phyloP scores from a whole-genome alignment of 148 eudicot species.

The Fagopyrum homotropicum region DNA sequence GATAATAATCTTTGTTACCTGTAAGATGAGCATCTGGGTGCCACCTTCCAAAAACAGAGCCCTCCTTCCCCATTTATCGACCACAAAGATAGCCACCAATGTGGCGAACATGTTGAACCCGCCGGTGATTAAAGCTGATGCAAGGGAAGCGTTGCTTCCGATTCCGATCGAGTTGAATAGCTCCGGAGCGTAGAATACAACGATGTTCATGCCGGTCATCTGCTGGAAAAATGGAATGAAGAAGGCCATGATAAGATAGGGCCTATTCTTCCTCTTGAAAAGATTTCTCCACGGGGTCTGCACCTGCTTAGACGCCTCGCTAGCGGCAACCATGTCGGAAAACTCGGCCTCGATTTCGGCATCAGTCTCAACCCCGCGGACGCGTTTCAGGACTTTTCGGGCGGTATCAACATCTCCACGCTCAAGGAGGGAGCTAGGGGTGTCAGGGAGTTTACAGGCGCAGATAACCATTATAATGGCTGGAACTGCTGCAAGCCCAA shows the following conservation, averaged over 20 bases:
- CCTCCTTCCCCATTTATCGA: constrained; percentile 69
- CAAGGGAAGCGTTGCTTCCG: constrained; percentile 48
- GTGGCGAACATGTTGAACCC: constrained; percentile 61
- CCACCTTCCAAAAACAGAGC: constrained; percentile 75
- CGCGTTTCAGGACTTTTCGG: constrained; percentile 27
- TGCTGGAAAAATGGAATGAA: constrained; percentile 77
- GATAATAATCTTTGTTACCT: constrained; percentile 23
- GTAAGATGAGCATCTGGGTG: constrained; percentile 68
- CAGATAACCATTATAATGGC: constrained; percentile 57
- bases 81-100: constrained; percentile 51
- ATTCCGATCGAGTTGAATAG: constrained; percentile 74
- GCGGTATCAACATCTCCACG: constrained; percentile 52
- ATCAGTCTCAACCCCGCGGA: constrained; percentile 42
- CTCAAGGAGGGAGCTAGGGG: constrained; percentile 71
- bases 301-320: constrained; percentile 45
- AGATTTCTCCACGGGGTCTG: constrained; percentile 70
- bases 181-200: constrained; percentile 78
- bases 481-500: constrained; percentile 74
- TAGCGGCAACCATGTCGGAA: constrained; percentile 54
- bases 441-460: constrained; percentile 60
- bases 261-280: constrained; percentile 50
- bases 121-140: constrained; percentile 77
- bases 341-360: constrained; percentile 41
- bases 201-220: constrained; percentile 73
- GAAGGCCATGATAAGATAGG: constrained; percentile 70